Base-by-base conservation (phyloP, 371 early-diverging fungal species). In the Mortierella sp. region DNA sequence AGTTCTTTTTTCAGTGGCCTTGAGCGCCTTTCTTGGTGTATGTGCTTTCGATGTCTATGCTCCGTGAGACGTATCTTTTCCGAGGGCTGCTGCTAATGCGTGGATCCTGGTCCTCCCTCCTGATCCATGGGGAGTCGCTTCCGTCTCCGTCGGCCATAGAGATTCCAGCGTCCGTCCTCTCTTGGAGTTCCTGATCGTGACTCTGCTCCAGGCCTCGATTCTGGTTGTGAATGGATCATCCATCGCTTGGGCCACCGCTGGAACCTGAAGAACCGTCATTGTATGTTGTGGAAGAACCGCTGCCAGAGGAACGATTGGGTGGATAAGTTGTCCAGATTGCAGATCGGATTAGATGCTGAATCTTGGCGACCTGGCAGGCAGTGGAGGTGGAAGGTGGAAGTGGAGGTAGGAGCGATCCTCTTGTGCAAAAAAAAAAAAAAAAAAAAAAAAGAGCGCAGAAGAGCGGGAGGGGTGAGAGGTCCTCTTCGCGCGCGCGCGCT, bases 41-140 rank as follows among this genome's bases (percentile, higher is more conserved):
- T 5, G 28, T 27, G 19, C 49, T 54, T 21, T 48, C 64, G 30
- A 63, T 26, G 6, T 56, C 64, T 23, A 28, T 30, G 21, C 56
- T 34, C 16, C 14, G 14, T 10, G 64, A 47, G 16, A 63, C 23
- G 42, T 51, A 55, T 42, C 64, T 34, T 41, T 27, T 63, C 47
- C 18, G 38, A 7, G 13, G 10, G 8, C 4, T 19, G 50, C 1
- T 1, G 26, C 8, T 50, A 16, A 13, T 0, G 27, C 46, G 6
- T 43, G 45, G 45, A 43, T 19, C 45, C 45, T 43, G 45, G 16
- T 43, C 19, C 19, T 16, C 46, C n/a, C 21, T 23, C 21, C 46
- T n/a, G 18, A 46, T 46, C 46, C 46, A n/a, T 47, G 21, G 10
- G 19, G 10, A 14, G 21, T 5, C 47, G 18, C 30, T n/a, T 52